Base-by-base conservation (phyloP, 352 stramenopile genomes). In the Albugo candida region DNA sequence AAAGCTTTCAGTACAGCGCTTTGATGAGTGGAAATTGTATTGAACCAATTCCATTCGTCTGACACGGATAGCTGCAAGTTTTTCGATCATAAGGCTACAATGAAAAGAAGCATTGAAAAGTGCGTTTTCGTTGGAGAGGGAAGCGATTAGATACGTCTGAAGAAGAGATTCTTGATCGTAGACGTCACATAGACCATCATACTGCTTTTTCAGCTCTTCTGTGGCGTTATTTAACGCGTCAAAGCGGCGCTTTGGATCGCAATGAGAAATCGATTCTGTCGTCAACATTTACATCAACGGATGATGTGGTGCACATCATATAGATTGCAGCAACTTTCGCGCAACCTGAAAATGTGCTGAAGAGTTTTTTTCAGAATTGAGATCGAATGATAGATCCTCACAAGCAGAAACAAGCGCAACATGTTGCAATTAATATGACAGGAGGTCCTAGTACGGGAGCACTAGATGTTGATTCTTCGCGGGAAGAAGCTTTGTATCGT, bases 401-500 rank as follows among this genome's bases (percentile, higher is more conserved):
- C 24, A 31, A 31, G 24, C 24, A 31, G 3, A 31, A 31, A 31
- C 24, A 31, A 31, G 3, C 24, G 8, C 24, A 31, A 31, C 24
- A 31, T 31, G 24, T 31, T 31, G 24, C 24, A 31, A 31, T 31
- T 31, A 31, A 31, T 31, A 31, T 31, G 24, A 31, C 24, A 31
- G 24, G 3, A 31, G 24, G 24, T 31, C 24, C 24, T 31, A 31
- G 24, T 31, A 46, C 47, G 36, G 63, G 61, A 17, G 62, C 67
- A 46, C 61, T 91, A 21, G 78, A 92, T 49, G 75, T 87, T 37
- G 70, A 56, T 36, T 53, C 87, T 12, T 71, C 73, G 18, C 60
- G 78, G 17, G 78, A 92, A 56, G 76, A 92, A 58, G 78, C 78
- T 52, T 60, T 92, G 43, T 64, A 83, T 52, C 77, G 76, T 54